A percentile compares a stretch with the other conserved stretches of the same genome.
Conservation (phyloP, 495 filamentous ascomycete genomes). For the Gamarada debralockiae region DNA sequence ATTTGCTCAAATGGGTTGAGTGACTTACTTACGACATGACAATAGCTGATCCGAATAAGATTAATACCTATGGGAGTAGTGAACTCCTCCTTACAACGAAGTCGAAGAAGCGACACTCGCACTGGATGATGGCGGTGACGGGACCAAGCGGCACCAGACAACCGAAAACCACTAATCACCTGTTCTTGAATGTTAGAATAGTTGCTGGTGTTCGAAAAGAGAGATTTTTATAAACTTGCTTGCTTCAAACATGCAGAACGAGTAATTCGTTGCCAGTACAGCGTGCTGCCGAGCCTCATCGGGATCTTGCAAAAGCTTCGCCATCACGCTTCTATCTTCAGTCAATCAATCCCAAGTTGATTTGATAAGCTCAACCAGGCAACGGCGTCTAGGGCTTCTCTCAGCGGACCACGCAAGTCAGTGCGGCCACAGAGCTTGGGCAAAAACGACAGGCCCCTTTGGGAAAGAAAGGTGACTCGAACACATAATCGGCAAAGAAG, state of each 20-base stretch:
- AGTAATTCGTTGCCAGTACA: neutral
- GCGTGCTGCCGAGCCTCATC: neutral
- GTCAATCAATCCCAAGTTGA: neutral
- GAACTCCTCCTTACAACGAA: too few species aligned
- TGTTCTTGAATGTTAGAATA: too few species aligned
- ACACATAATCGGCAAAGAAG: neutral
- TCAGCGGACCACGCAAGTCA: neutral
- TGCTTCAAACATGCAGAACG: neutral
- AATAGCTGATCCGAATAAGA: too few species aligned
- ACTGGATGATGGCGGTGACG: too few species aligned
- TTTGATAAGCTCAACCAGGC: conserved; percentile 2
- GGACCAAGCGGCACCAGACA: too few species aligned
- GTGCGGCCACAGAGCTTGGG: neutral
- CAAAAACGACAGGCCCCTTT: neutral
- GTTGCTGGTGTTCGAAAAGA: too few species aligned
- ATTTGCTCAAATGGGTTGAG: too few species aligned
- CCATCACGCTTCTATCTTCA: conserved; percentile 1
- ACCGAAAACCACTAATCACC: too few species aligned
- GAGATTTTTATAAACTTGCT: neutral
- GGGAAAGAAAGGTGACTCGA: neutral
- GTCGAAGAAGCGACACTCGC: too few species aligned
- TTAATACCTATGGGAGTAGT: too few species aligned
- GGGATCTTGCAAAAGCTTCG: neutral
- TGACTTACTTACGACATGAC: too few species aligned
- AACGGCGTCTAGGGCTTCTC: neutral